Evolutionary conservation across 805 yeast genomes (phyloP).

Genomic region (Candida rishiriensis): DNA sequence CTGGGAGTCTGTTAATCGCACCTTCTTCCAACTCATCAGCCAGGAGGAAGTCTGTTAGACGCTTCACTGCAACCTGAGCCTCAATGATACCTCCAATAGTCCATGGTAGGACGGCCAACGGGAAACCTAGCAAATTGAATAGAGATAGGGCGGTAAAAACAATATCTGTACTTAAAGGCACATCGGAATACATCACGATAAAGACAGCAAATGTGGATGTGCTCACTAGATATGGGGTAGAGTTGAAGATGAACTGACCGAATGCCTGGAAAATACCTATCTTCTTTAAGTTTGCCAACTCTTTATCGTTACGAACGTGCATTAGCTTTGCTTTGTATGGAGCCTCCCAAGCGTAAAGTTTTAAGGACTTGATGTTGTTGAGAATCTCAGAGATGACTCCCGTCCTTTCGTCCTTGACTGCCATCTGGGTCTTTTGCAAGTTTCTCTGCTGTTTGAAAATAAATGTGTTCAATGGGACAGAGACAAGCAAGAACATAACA

Average conservation of each 20-base stretch:
- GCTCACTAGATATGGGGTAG: constrained; percentile 87
- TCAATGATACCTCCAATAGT: constrained; percentile 83
- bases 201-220: constrained; percentile 85
- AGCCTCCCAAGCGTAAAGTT: constrained; percentile 92
- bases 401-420: constrained; percentile 85
- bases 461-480: constrained; percentile 75
- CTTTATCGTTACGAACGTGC: constrained; percentile 83
- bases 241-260: constrained; percentile 70
- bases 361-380: constrained; percentile 87
- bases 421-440: constrained; percentile 84
- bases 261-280: constrained; percentile 72
- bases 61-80: constrained; percentile 74
- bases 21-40: constrained; percentile 80
- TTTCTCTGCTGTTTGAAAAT: constrained; percentile 64
- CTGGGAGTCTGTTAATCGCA: constrained; percentile 44
- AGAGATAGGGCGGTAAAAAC: constrained; percentile 88
- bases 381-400: constrained; percentile 83
- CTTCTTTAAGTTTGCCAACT: constrained; percentile 66
- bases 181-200: constrained; percentile 43
- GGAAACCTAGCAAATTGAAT: constrained; percentile 86
- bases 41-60: constrained; percentile 70
- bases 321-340: constrained; percentile 74
- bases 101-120: constrained; percentile 88
- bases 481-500: constrained; percentile 67
- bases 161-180: constrained; percentile 79